Evolutionary conservation across 139 green algal species (phyloP).

Genomic region (Picochlorum sp.): DNA sequence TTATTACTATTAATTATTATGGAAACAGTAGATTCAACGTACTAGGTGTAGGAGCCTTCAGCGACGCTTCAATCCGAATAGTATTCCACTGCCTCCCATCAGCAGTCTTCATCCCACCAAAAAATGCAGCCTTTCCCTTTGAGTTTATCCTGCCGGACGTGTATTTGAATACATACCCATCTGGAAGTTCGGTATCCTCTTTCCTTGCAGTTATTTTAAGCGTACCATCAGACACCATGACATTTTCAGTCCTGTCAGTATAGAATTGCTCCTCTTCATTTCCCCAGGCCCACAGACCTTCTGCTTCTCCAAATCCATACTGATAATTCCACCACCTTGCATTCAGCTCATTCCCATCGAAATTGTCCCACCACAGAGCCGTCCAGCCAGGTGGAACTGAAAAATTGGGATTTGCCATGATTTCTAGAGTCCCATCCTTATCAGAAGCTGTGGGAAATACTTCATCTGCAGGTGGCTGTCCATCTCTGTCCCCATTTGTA

Average conservation of each 20-base stretch:
- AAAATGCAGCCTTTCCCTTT: constrained; percentile 10
- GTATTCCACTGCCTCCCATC: constrained; percentile 7
- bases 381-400: neutral
- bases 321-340: constrained; percentile 10
- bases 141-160: constrained; percentile 17
- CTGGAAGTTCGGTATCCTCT: neutral
- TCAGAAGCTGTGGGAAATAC: neutral
- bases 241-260: constrained; percentile 11
- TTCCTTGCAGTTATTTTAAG: constrained; percentile 44
- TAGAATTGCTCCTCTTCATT: constrained; percentile 24
- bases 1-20: too few species aligned
- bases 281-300: constrained; percentile 22
- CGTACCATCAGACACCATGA: constrained; percentile 29
- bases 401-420: constrained; percentile 2
- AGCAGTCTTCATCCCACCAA: constrained; percentile 5
- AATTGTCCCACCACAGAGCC: constrained; percentile 19
- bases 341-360: constrained; percentile 9
- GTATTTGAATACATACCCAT: constrained; percentile 9
- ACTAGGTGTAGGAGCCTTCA: constrained; percentile 12
- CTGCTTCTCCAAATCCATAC: constrained; percentile 5
- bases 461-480: too few species aligned
- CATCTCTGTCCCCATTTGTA: neutral
- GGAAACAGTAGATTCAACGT: neutral
- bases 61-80: constrained; percentile 15
- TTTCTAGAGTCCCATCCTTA: neutral